Percentiles rank a stretch among this genome's conserved stretches.
Conservation (phyloP, 768 basidiomycete species). For the Phallus indusiatus region DNA sequence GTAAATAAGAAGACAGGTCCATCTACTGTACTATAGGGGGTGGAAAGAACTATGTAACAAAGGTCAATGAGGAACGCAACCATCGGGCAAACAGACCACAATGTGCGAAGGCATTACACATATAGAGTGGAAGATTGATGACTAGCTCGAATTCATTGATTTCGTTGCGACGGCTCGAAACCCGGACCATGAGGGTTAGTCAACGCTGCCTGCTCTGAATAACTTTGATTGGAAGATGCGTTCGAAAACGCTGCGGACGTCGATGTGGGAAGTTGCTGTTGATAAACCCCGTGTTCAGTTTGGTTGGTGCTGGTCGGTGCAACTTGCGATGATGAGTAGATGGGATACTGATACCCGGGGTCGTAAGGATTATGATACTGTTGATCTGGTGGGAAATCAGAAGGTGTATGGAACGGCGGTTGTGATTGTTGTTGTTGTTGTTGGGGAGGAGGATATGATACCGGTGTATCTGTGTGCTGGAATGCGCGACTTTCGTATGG, state of each 20-base stretch:
- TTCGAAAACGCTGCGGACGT: neutral
- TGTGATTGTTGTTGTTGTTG: no score
- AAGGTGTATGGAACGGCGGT: neutral
- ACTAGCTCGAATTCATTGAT: no score
- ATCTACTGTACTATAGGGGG: no score
- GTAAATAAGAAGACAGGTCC: no score
- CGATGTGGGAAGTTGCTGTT: neutral
- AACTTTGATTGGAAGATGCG: neutral
- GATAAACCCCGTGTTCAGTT: neutral
- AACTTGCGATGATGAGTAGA: neutral
- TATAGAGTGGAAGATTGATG: no score
- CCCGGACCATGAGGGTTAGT: neutral
- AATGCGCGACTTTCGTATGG: neutral
- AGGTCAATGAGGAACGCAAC: no score
- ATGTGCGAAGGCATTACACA: no score
- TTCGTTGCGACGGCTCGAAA: no score
- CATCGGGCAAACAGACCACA: no score
- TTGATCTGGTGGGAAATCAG: neutral
- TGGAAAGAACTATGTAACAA: no score
- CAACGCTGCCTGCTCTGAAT: neutral
- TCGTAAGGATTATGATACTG: neutral
- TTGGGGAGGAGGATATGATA: neutral
- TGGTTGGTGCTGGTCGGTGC: neutral
- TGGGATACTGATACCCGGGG: neutral
- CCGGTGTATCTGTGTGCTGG: slow-evolving; percentile 3